Base-by-base conservation (phyloP, 2,329 filamentous ascomycete species). In the Stylonectria norvegica region DNA sequence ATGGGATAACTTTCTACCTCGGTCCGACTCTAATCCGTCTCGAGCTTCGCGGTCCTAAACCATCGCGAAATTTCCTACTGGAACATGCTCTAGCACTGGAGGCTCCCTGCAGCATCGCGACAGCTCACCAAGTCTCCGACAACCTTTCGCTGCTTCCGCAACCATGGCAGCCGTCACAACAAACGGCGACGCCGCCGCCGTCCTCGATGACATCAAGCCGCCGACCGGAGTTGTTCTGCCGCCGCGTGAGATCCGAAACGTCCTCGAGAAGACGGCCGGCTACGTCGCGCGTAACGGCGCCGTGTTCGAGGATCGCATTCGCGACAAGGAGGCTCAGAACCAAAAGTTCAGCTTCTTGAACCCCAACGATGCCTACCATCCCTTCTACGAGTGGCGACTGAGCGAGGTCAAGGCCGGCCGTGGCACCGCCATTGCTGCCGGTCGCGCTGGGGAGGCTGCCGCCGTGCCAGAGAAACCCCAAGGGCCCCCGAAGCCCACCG, bases 231-330 rank as follows among this genome's bases (percentile, higher is more conserved):
- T 95, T 49, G 86, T 96, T 41, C 77, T 96, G 39, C 93, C 93
- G 16, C 93, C 93, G 9, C 91, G 83, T 61, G 86, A 90, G 60
- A 89, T 96, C 58, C 83, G 89, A 72, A 72, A 73, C 62, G 66
- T 91, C 52, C 82, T 98, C 59, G 90, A 96, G 66, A 97, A 95
- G 71, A 95, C 91, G 10, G 91, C 93, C 38, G 89, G 89, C 33
- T 97, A 94, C 62, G 87, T 96, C 43, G 83, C 83, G 50, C 71
- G 80, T 48, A 82, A 82, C 55, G 80, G 80, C 16, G 61, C 73
- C 29, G 72, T 80, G 6, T 89, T 94, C 59, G 86, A 94, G 68
- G 85, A 90, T 56, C 82, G 85, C 53, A 85, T 98, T 52, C 83
- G 87, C 57, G 82, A 90, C 52, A 94, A 93, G 67, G 85, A 95